Base-by-base conservation (phyloP, 2,329 filamentous ascomycete species). In the Cladosporium sphaerospermum region DNA sequence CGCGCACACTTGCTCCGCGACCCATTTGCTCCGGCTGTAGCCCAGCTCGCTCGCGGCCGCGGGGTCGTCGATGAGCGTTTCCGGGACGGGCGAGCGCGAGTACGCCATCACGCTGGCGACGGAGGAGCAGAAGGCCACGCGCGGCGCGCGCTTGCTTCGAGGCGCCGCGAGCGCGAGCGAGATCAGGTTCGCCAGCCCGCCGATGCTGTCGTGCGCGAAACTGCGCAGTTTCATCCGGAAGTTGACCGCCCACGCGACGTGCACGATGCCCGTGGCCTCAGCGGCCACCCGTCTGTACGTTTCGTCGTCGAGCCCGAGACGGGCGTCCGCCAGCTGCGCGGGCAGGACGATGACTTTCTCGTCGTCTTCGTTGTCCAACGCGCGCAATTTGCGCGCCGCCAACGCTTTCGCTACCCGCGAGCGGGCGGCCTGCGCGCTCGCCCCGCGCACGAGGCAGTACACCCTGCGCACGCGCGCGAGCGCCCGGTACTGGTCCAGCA, bases 181-280 rank as follows among this genome's bases (percentile, higher is more conserved):
- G 34, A 82, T 64, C 1, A 83, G 66, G 56, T 81, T 74, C 9
- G 66, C 67, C 9, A 80, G 66, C 2, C 75, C 71, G 3, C 70
- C 67, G 32, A 84, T 75, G 57, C 77, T 76, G 56, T 79, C 75
- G 37, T 72, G 71, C 45, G 74, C 74, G 59, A 85, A 85, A 55
- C 75, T 79, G 37, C 67, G 67, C 1, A 85, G 69, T 3, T 75
- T 73, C 50, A 82, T 70, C 23, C 75, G 77, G 69, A 85, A 85
- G 65, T 85, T 85, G 14, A 85, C 83, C 2, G 78, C 73, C 83
- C 83, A 85, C 16, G 82, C 82, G 7, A 82, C 73, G 62, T 85
- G 82, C 52, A 87, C 75, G 14, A 88, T 71, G 2, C 75, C 64
- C 1, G 77, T 78, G 1, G 73, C 67, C 53, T 76, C 68, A 3